These are phyloP conservation scores for Amaranthus palmeri DNA, from an alignment of 148 eudicot genomes.

Conservation along the genomic window DNA sequence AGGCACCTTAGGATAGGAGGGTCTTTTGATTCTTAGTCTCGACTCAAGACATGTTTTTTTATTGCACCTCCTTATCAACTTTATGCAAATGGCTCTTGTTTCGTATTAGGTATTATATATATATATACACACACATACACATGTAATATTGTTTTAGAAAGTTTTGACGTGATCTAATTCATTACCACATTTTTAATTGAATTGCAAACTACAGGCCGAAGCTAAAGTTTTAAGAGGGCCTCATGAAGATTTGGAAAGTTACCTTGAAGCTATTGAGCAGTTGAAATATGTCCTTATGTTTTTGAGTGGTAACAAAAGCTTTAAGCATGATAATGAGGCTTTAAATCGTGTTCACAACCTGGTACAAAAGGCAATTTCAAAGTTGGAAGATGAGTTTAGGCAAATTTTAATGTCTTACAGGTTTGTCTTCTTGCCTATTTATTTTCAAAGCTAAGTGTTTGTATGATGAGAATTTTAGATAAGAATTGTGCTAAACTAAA, in stretches of 20 bases:
- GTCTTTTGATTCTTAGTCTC: too few relatives aligned
- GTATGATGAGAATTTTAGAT: neutral
- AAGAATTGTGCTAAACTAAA: neutral
- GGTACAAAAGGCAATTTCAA: constrained; percentile 56
- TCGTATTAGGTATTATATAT: too few relatives aligned
- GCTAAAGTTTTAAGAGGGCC: constrained; percentile 86
- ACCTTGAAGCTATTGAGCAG: constrained; percentile 79
- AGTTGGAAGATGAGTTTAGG: constrained; percentile 78
- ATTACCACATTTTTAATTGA: neutral
- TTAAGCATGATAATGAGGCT: constrained; percentile 50
- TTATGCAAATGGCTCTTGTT: too few relatives aligned
- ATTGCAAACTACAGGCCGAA: constrained; percentile 50
- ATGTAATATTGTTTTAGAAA: too few relatives aligned
- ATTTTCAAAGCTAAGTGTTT: neutral
- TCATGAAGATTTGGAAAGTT: constrained; percentile 90
- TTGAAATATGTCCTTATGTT: constrained; percentile 47
- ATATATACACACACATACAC: too few relatives aligned
- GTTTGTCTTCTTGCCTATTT: constrained; percentile 23
- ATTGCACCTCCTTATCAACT: too few relatives aligned
- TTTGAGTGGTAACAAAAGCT: constrained; percentile 53
- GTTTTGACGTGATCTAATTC: neutral
- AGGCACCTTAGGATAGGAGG: too few relatives aligned
- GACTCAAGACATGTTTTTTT: too few relatives aligned
- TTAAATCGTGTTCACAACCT: constrained; percentile 52
- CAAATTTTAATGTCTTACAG: constrained; percentile 62